Evolutionary conservation across 106 monocot species (phyloP), one percentile per base, ranked within the genome.

Genomic region (Acanthochlamys bracteata): DNA sequence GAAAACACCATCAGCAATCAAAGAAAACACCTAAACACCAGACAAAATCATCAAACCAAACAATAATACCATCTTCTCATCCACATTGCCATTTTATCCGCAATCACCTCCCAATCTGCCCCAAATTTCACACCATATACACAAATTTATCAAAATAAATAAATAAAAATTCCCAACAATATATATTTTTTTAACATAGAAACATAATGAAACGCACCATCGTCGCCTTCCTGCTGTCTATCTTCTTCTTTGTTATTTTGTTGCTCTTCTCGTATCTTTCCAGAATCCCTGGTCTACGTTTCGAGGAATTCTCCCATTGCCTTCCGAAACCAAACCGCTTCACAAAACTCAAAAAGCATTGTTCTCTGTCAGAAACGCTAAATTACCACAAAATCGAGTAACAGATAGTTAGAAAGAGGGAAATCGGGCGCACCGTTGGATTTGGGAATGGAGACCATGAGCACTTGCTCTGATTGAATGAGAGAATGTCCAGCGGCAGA

Each of bases 401-500:
- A 60, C 63, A 24, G 59, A 66, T 24, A 20, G 66, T 3, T 1
- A 24, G 13, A 17, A 1, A 11, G 8, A 20, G 41, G 14, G 42
- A 21, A 16, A 12, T 21, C 20, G 40, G 58, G 23, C 56, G 0
- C 57, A 10, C 11, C 24, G 17, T 12, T 8, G 24, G 67, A 51
- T 47, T 41, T 65, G 39, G 49, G 63, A 21, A 13, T 73, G 73
- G 46, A 69, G 9, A 25, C 73, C 61, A 41, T 80, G 53, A 10
- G 81, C 79, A 27, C 79, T 70, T 43, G 71, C 70, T 19, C 76
- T 72, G 71, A 86, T 65, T 56, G 78, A 78, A 59, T 86, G 83
- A 81, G 53, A 21, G 86, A 78, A 61, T 49, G 57, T 0, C 83
- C 83, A 7, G 69, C 63, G 41, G 70, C 68, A 61, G 63, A 63